phyloP scores from a whole-genome alignment of 2,329 filamentous ascomycete genomes.

The Xylaria sp. region DNA sequence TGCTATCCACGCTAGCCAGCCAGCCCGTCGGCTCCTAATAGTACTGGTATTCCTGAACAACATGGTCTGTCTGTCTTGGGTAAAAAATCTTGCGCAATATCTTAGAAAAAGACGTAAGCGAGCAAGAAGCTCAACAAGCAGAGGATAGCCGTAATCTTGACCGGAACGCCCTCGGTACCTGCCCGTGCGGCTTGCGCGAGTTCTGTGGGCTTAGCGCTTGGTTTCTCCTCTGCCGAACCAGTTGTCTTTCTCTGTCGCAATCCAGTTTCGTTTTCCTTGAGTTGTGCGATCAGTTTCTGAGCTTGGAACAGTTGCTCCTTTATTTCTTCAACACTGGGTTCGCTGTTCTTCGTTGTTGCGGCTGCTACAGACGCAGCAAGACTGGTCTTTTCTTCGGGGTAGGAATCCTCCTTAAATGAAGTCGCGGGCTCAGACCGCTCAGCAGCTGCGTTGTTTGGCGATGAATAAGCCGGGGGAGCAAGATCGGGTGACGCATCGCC shows the following conservation, averaged over 20 bases:
- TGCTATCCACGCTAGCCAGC: background rate
- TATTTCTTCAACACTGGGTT: slow-evolving; percentile 67
- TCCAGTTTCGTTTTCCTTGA: slow-evolving; percentile 74
- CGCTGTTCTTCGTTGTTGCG: slow-evolving; percentile 58
- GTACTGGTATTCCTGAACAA: slow-evolving; percentile 18
- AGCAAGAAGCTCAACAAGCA: slow-evolving; percentile 92
- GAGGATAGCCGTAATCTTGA: slow-evolving; percentile 84
- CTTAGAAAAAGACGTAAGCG: slow-evolving; percentile 95
- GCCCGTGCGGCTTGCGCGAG: slow-evolving; percentile 64
- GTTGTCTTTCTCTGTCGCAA: slow-evolving; percentile 82
- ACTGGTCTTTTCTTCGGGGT: slow-evolving; percentile 47
- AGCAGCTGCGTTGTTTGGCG: slow-evolving; percentile 54
- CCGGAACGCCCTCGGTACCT: slow-evolving; percentile 80
- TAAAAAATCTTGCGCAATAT: slow-evolving; percentile 26
- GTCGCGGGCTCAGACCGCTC: slow-evolving; percentile 50
- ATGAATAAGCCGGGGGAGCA: slow-evolving; percentile 58
- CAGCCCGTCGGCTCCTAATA: slow-evolving; percentile 12
- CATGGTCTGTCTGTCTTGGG: slow-evolving; percentile 6
- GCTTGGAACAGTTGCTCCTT: slow-evolving; percentile 80
- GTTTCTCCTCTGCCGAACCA: slow-evolving; percentile 63
- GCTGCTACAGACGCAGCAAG: slow-evolving; percentile 57
- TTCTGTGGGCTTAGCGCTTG: slow-evolving; percentile 53
- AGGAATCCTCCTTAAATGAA: slow-evolving; percentile 44
- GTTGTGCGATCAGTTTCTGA: slow-evolving; percentile 75
- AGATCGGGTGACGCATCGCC: slow-evolving; percentile 58